Base-by-base conservation (phyloP, 352 stramenopile genomes). In the Phytophthora crassamura region DNA sequence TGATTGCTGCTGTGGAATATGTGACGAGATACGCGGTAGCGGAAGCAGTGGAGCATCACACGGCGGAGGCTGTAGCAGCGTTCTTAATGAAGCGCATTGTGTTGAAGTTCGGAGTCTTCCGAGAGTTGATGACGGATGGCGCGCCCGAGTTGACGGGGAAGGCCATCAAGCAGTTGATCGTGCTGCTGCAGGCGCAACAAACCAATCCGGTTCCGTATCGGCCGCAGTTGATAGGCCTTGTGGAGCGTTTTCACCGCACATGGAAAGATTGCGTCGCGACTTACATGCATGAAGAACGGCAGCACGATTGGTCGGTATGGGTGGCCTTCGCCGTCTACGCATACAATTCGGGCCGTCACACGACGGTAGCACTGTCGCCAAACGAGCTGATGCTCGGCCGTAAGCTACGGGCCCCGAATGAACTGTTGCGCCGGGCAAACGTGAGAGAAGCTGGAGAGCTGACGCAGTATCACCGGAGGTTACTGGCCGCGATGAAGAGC, bases 341-440 rank as follows among this genome's bases (percentile, higher is more conserved):
- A 1, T 50, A 50, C 34, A 56, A 56, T 12, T 46, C 34, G 1
- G 48, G 16, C 0, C 16, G n/a, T 10, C 48, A 56, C 34, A 36
- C 34, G 1, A 56, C 48, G 0, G 48, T 56, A 15, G 34, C 34
- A 7, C 34, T 56, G 0, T 14, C 20, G 1, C 34, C 34, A 0
- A 56, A 43, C 18, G 34, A 56, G 7, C 16, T 56, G 3, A 46
- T 56, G 33, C 30, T 32, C n/a, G 25, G 42, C 2, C 48, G 14
- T n/a, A n/a, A n/a, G n/a, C n/a, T n/a, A n/a, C n/a, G n/a, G n/a
- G n/a, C n/a, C n/a, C 46, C 30, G 15, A 41, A 53, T n/a, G 46
- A 53, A n/a, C 7, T 53, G 2, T 10, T 53, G 7, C 9, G 46
- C 4, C 30, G 32, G 3, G 8, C 32, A 11, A 34, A 45, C 7